Conservation (phyloP, 345 rosid genomes). For the Clarkia xantiana region DNA sequence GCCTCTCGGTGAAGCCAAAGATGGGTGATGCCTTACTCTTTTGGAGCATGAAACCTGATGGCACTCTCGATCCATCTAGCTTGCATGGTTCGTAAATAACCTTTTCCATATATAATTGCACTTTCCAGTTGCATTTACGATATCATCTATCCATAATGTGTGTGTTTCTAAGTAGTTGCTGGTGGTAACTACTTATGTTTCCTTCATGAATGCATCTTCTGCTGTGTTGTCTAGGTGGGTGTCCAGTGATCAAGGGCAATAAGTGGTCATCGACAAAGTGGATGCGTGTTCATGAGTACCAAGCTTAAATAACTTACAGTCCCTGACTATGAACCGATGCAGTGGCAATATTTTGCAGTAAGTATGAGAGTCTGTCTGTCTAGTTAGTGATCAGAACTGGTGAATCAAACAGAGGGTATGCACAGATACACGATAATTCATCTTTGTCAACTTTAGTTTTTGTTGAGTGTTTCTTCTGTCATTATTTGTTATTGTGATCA, state of each 20-base stretch:
- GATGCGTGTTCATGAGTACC: slow-evolving; percentile 72
- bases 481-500: too few relatives aligned
- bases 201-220: not conserved
- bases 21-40: slow-evolving; percentile 97
- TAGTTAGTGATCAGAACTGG: too few relatives aligned
- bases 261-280: slow-evolving; percentile 98
- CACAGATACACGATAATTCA: too few relatives aligned
- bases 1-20: slow-evolving; percentile 82
- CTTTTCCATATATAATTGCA: slow-evolving; percentile 1
- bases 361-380: too few relatives aligned
- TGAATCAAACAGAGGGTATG: too few relatives aligned
- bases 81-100: slow-evolving; percentile 60
- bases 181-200: not conserved
- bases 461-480: too few relatives aligned
- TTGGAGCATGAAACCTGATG: slow-evolving; percentile 98
- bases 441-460: too few relatives aligned
- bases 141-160: too few relatives aligned
- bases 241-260: slow-evolving; percentile 80
- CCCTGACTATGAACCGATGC: too few relatives aligned
- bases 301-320: slow-evolving; percentile 18
- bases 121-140: not conserved
- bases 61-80: slow-evolving; percentile 65
- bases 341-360: too few relatives aligned
- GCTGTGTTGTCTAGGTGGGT: slow-evolving; percentile 51
- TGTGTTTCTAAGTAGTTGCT: too few relatives aligned